Evolutionary conservation across 2,329 filamentous ascomycete genomes (phyloP), one percentile per base, ranked within the genome.

Genomic region (Blastomyces silverae): DNA sequence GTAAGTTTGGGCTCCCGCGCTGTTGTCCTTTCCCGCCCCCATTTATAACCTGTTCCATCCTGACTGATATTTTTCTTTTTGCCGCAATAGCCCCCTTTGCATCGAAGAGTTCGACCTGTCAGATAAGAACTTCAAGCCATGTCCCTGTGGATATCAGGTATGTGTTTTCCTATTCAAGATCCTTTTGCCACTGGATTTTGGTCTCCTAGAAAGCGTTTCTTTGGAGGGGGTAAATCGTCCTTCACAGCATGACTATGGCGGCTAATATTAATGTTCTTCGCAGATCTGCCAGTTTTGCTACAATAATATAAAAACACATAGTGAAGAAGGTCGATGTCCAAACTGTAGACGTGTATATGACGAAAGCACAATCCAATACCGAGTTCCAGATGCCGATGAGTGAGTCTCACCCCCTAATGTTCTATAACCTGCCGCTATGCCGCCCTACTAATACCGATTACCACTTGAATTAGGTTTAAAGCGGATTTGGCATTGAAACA

Each of bases 261-360:
- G 59, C 39, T 62, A 53, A 63, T 65, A 50, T 48, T 62, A 53
- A 63, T 65, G 50, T 48, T 57, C 63, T 37, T 28, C 50, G 17
- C 73, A 97, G 92, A 93, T 99, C 76, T 99, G 94, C 79, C 95
- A 99, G 82, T 99, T 99, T 79, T 99, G 94, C 80, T 99, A 93
- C 82, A 97, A 99, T 80, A 99, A 97, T 77, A 95, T 99, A 77
- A 96, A 95, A 80, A 96, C 90, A 72, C 97, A 97, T 72, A 92
- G 96, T 67, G 79, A 80, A 85, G 97, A 97, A 75, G 92, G 93
- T 46, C 84, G 97, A 65, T 99, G 94, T 77, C 94, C 94, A n/a
- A 96, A 96, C 70, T 99, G 94, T 77, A 87, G 94, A 78, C 85
- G 94, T 76, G 89, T 91, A 6, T 99, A 99, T 77, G 92, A 97